A percentile compares a stretch with the other conserved stretches of the same genome.
Evolutionary conservation across 2,329 filamentous ascomycete species (phyloP).

Genomic region (Huntiella moniliformis): DNA sequence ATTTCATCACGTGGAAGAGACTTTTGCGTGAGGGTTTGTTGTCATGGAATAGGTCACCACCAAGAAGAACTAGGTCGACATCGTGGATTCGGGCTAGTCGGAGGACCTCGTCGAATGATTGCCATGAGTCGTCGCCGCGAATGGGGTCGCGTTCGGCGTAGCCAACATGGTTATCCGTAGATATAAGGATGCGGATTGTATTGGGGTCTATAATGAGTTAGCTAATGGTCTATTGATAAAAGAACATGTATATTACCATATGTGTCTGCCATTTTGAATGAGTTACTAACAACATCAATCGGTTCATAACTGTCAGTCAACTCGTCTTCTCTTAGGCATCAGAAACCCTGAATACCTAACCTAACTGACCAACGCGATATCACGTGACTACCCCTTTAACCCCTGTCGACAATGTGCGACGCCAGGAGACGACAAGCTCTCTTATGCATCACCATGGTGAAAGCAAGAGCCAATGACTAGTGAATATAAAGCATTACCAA

Average conservation of each 20-base stretch:
- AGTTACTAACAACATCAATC: no score
- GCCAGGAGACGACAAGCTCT: no score
- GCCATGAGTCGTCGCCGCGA: slow-evolving; percentile 95
- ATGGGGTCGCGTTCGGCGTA: slow-evolving; percentile 86
- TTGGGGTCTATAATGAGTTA: slow-evolving; percentile 33
- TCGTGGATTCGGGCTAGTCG: slow-evolving; percentile 68
- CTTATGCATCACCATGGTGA: no score
- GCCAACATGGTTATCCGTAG: slow-evolving; percentile 95
- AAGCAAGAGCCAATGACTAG: no score
- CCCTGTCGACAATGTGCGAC: no score
- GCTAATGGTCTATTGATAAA: neutral
- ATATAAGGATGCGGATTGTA: slow-evolving; percentile 82
- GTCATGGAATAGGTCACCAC: slow-evolving; percentile 90
- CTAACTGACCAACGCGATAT: no score
- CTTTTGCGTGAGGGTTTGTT: slow-evolving; percentile 93
- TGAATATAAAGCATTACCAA: no score
- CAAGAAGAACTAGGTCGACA: slow-evolving; percentile 92
- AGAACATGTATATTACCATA: neutral
- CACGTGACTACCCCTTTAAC: no score
- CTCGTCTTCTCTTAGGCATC: no score
- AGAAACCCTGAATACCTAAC: no score
- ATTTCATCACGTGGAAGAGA: slow-evolving; percentile 95
- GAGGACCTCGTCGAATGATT: slow-evolving; percentile 90
- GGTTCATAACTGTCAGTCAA: no score
- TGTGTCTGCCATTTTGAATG: neutral